phyloP scores from a whole-genome alignment of 495 filamentous ascomycete species.

The Margaritispora aquatica region DNA sequence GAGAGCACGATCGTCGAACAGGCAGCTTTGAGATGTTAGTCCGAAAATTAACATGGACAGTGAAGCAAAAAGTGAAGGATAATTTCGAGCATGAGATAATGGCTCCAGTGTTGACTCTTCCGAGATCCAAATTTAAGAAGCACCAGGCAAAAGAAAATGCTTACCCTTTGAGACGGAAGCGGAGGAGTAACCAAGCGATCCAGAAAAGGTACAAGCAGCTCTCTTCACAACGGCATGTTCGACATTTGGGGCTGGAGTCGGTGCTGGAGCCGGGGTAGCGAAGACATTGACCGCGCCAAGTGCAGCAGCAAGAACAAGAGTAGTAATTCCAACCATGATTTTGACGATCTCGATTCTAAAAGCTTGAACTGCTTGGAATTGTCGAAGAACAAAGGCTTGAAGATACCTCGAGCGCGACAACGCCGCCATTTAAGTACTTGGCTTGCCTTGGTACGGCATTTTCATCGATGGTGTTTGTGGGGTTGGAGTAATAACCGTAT shows the following conservation, averaged over 20 bases:
- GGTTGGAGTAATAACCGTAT: neutral
- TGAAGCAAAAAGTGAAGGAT: too few species aligned
- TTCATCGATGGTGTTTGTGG: neutral
- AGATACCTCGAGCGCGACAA: too few species aligned
- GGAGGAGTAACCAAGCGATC: constrained; percentile 29
- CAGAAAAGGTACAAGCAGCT: constrained; percentile 35
- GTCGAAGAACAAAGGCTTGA: too few species aligned
- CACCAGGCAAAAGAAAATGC: too few species aligned
- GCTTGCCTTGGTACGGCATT: neutral
- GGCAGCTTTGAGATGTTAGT: too few species aligned
- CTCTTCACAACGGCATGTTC: constrained; percentile 9
- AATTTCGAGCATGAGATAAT: too few species aligned
- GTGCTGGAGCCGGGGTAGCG: constrained; percentile 2
- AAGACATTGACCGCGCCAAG: neutral
- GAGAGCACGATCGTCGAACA: constrained; percentile 40
- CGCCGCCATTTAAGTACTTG: neutral
- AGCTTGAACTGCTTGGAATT: too few species aligned
- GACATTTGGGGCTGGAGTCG: constrained; percentile 2
- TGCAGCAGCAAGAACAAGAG: neutral
- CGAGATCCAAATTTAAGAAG: too few species aligned
- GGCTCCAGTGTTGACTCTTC: too few species aligned
- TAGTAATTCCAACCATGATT: constrained; percentile 10
- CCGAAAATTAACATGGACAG: too few species aligned
- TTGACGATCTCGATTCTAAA: too few species aligned
- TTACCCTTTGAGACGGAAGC: constrained; percentile 34